Base-by-base conservation (phyloP, 2,329 filamentous ascomycete genomes). In the Ceratocystis eucalypticola region DNA sequence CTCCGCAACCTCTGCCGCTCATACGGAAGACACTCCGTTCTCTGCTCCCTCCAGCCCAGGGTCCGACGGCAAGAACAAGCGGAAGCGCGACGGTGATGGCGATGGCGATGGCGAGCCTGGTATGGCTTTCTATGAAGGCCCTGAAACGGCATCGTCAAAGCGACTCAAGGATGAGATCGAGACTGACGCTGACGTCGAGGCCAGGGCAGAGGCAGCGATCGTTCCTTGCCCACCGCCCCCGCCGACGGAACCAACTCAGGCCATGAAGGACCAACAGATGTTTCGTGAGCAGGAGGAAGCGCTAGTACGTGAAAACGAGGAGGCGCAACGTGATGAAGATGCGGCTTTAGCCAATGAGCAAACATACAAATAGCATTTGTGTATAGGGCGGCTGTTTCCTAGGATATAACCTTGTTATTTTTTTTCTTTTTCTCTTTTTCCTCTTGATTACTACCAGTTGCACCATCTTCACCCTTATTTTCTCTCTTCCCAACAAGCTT, bases 31-130 rank as follows among this genome's bases (percentile, higher is more conserved):
- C 1, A 70, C 70, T 12, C 66, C 67, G 5, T 70, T 71, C 25
- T 71, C 74, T 3, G 73, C 76, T 25, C 53, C 65, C 30, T 68
- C 67, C 5, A 65, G 73, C 71, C 22, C 75, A 28, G 75, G 71
- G 25, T 79, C 78, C 2, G 79, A 80, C 3, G 76, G 75, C 48
- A 80, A 80, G 65, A 77, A 82, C 62, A 90, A 91, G 74, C 82
- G 88, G 8, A 91, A 90, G 74, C 81, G 86, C 61, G 30, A 33
- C 7, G 30, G 5, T 8, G 30, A 33, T 33, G 30, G 30, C 30
- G 30, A 33, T 33, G 30, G 30, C 30, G 30, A 37, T n/a, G 72
- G 72, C 41, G 74, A 74, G n/a, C 71, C 71, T 0, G 74, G 70
- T 25, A 44, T 57, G 22, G 59, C 57, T 59, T 61, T 65, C 33